phyloP scores from a whole-genome alignment of 331 rosid species.

The Cydonia oblonga region DNA sequence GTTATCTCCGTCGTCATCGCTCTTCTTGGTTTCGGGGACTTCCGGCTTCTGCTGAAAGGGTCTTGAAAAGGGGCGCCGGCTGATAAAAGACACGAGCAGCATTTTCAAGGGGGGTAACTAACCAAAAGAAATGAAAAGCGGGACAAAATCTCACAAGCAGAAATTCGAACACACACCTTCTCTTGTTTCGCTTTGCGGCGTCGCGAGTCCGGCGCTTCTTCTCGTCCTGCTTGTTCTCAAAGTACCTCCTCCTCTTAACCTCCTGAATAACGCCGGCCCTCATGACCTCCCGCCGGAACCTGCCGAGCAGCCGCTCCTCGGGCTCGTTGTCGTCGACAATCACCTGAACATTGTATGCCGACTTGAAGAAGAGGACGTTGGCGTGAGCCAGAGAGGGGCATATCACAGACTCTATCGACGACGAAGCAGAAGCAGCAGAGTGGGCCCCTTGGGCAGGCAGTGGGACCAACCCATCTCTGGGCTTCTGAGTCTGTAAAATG shows the following conservation, averaged over 20 bases:
- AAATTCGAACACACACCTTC: conserved; percentile 24
- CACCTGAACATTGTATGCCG: conserved; percentile 62
- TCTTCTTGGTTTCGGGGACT: conserved; percentile 33
- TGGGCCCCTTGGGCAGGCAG: conserved; percentile 14
- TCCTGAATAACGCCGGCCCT: conserved; percentile 74
- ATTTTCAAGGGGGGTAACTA: background rate
- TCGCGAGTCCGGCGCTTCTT: conserved; percentile 67
- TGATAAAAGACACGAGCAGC: conserved; percentile 8
- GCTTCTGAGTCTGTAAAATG: conserved; percentile 22
- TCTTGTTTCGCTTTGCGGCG: conserved; percentile 67
- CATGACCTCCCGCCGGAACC: conserved; percentile 77
- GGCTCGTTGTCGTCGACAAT: conserved; percentile 65
- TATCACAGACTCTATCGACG: conserved; percentile 19
- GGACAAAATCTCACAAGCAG: too few relatives aligned
- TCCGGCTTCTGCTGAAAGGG: conserved; percentile 26
- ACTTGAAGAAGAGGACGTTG: conserved; percentile 37
- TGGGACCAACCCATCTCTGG: conserved; percentile 10
- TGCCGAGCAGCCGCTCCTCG: conserved; percentile 58
- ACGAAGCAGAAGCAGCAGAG: conserved; percentile 20
- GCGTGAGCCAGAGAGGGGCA: conserved; percentile 49
- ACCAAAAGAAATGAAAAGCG: background rate
- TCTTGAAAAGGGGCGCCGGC: conserved; percentile 41
- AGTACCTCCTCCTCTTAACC: conserved; percentile 52
- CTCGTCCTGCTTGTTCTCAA: conserved; percentile 61
- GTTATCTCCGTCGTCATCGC: conserved; percentile 61